These are phyloP conservation scores for Lasiosphaeria miniovina DNA, from an alignment of 495 filamentous ascomycete species.

Conservation along the genomic window DNA sequence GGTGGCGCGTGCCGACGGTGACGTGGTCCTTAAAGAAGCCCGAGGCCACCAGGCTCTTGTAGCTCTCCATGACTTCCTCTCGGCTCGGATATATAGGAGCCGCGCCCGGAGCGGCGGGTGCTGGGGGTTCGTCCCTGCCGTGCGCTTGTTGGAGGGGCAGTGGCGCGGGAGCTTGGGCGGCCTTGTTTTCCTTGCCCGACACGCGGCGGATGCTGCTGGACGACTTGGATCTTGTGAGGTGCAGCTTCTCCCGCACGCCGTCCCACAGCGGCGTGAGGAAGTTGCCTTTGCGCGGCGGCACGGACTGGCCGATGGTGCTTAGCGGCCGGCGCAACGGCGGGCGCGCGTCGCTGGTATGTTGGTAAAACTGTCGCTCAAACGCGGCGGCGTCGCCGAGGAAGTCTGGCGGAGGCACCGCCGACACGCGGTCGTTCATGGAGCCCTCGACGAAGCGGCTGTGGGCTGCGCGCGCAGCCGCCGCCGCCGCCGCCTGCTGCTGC, in stretches of 20 bases:
- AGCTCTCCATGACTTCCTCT: constrained; percentile 46
- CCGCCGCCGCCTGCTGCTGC: neutral
- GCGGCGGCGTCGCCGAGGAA: constrained; percentile 49
- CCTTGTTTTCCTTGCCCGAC: constrained; percentile 9
- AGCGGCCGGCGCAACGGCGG: constrained; percentile 9
- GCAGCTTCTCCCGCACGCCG: constrained; percentile 29
- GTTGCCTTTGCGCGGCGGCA: constrained; percentile 10
- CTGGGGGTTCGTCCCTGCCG: neutral
- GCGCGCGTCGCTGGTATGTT: neutral
- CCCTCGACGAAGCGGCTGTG: constrained; percentile 62
- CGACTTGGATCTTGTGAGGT: constrained; percentile 24
- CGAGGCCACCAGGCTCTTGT: constrained; percentile 41
- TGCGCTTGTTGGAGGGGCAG: neutral
- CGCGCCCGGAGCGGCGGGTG: neutral
- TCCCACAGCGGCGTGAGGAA: constrained; percentile 35
- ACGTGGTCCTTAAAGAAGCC: constrained; percentile 50
- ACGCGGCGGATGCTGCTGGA: constrained; percentile 22
- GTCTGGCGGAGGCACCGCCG: constrained; percentile 61
- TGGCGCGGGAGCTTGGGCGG: neutral
- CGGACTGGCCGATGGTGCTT: constrained; percentile 12
- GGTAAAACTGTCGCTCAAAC: constrained; percentile 38
- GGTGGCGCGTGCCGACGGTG: constrained; percentile 46
- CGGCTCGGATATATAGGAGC: constrained; percentile 31
- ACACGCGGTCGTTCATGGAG: constrained; percentile 72
- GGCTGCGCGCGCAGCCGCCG: neutral